Conservation (phyloP, 2,329 filamentous ascomycete genomes). For the Colletotrichum musae region DNA sequence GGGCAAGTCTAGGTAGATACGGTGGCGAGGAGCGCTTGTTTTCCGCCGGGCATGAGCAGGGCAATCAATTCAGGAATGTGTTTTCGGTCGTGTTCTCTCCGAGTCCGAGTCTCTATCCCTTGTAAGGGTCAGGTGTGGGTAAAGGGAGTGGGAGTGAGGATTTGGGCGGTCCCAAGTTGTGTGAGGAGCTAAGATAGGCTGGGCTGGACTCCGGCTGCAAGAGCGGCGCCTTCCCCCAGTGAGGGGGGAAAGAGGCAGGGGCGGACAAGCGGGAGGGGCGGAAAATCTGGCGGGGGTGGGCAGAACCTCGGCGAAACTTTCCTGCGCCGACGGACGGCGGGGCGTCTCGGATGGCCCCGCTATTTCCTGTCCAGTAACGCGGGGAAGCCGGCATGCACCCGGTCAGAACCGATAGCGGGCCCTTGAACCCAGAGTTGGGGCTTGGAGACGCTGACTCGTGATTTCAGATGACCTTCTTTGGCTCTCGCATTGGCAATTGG, state of each 20-base stretch:
- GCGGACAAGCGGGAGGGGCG: constrained; percentile 3
- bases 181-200: constrained; percentile 35
- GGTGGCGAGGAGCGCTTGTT: neutral
- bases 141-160: constrained; percentile 20
- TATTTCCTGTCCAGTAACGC: constrained; percentile 15
- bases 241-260: constrained; percentile 1
- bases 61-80: no score
- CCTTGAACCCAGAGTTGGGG: constrained; percentile 10
- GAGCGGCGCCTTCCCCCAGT: constrained; percentile 18
- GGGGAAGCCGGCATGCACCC: constrained; percentile 37
- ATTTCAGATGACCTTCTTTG: neutral
- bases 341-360: constrained; percentile 20
- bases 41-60: neutral
- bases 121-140: constrained; percentile 31
- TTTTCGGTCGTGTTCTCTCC: neutral
- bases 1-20: no score
- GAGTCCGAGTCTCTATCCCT: constrained; percentile 22
- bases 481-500: no score
- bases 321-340: constrained; percentile 14
- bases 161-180: constrained; percentile 15
- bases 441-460: constrained; percentile 7
- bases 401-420: constrained; percentile 19
- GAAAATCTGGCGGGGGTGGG: constrained; percentile 5
- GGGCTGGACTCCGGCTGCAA: constrained; percentile 12
- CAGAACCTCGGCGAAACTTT: constrained; percentile 38